These are phyloP conservation scores for Arthromyces matolae DNA, from an alignment of 768 basidiomycete genomes.

Conservation along the genomic window DNA sequence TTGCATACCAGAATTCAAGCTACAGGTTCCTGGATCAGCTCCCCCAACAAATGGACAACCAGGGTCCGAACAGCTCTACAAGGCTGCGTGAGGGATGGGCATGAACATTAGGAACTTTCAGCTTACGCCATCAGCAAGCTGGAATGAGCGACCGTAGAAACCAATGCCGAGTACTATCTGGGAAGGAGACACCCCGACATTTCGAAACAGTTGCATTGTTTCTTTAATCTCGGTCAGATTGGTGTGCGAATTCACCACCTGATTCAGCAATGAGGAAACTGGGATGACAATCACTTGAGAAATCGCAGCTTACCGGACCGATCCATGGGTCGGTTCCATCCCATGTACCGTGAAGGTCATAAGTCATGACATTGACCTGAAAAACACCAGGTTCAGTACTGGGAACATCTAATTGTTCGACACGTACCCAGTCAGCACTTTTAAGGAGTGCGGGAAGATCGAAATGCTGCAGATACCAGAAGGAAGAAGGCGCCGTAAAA, in stretches of 20 bases:
- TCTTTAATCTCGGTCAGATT: constrained; percentile 17
- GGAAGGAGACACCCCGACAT: constrained; percentile 7
- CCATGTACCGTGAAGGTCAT: not conserved
- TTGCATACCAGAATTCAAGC: not conserved
- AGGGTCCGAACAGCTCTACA: not conserved
- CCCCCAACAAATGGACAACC: constrained; percentile 16
- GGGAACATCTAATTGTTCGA: not conserved
- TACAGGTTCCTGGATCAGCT: constrained; percentile 10
- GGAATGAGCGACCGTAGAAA: constrained; percentile 18
- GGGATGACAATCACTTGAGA: not conserved
- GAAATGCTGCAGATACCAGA: constrained; percentile 1
- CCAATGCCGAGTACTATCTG: constrained; percentile 16
- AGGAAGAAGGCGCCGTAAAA: constrained; percentile 1
- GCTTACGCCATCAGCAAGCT: constrained; percentile 12
- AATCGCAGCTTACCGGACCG: constrained; percentile 3
- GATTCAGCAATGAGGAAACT: not conserved
- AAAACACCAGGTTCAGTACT: not conserved
- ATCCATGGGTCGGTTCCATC: constrained; percentile 1
- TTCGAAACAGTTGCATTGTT: constrained; percentile 12
- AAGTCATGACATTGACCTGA: constrained; percentile 3
- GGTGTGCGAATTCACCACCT: constrained; percentile 15
- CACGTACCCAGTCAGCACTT: not conserved
- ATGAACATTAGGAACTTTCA: no score
- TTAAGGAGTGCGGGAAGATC: not conserved
- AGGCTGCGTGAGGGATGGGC: not conserved